Evolutionary conservation across 176 grass and related monocot species (phyloP).

Genomic region (Zoysia pacifica): DNA sequence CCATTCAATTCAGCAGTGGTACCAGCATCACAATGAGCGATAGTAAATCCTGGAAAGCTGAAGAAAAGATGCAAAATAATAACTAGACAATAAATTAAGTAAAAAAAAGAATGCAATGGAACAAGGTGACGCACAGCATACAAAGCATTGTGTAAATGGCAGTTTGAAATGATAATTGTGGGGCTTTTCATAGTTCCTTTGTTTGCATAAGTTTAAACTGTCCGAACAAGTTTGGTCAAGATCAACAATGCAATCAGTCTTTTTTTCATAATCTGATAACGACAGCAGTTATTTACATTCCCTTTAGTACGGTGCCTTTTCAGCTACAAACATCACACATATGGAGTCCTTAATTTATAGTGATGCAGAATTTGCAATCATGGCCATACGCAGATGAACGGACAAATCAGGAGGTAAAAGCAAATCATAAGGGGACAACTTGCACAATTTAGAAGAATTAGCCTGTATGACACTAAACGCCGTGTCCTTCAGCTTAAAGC

Average conservation of each 20-base stretch:
- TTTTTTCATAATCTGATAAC: background rate
- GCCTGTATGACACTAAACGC: background rate
- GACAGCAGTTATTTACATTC: background rate
- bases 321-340: background rate
- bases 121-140: background rate
- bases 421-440: too few relatives aligned
- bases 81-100: background rate
- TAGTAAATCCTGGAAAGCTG: conserved; percentile 61
- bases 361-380: background rate
- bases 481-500: background rate
- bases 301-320: background rate
- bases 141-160: background rate
- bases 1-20: conserved; percentile 46
- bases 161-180: background rate
- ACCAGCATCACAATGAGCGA: conserved; percentile 88
- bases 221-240: background rate
- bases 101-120: background rate
- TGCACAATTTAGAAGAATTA: too few relatives aligned
- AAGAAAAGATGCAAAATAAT: conserved; percentile 30
- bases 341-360: background rate
- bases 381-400: background rate
- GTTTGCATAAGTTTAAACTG: conserved; percentile 10
- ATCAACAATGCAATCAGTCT: background rate
- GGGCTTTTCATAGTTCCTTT: conserved; percentile 20
- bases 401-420: too few relatives aligned